Base-by-base conservation (phyloP, 805 yeast species). In the Pichia ethanolica region DNA sequence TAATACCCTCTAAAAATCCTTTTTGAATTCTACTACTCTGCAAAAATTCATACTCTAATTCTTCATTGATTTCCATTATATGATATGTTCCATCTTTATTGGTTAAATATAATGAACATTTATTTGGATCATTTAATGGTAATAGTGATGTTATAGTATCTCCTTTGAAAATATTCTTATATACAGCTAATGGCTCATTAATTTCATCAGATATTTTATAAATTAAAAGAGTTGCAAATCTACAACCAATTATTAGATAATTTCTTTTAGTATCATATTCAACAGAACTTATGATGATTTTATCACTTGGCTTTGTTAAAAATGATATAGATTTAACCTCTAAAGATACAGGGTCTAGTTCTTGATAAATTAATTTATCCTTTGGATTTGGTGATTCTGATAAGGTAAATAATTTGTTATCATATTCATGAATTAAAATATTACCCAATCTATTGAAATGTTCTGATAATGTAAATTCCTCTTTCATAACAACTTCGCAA, bases 1-100 rank as follows among this genome's bases (percentile, higher is more conserved):
- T 72, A 0, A 83, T 79, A 0, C 96, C 96, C 64, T 91, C 97
- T 11, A 91, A 66, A 52, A 84, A 85, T 0, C 97, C 96, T 53
- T 80, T 78, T 36, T 86, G 75, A 7, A 86, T 65, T 56, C 79
- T 80, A 62, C 86, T 88, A 25, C 79, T 72, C 34, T 55, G 61
- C 42, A 54, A 39, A 43, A 55, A 45, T n/a, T 49, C 46, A 9
- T 53, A 35, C 4, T 41, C 27, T 5, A 39, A 37, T 10, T 47
- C 48, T 5, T 46, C 30, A 27, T 56, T 54, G 9, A 71, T 56
- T 45, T 63, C 49, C 32, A 73, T 49, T 52, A 77, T 71, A 57
- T 75, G 64, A 57, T 82, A 85, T 33, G 69, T 73, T 0, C 91
- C 89, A 64, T 86, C 93, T 59, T 85, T 74, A 44, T 82, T 75